Conservation (phyloP, 768 basidiomycete genomes). For the Panaeolus papilionaceus region DNA sequence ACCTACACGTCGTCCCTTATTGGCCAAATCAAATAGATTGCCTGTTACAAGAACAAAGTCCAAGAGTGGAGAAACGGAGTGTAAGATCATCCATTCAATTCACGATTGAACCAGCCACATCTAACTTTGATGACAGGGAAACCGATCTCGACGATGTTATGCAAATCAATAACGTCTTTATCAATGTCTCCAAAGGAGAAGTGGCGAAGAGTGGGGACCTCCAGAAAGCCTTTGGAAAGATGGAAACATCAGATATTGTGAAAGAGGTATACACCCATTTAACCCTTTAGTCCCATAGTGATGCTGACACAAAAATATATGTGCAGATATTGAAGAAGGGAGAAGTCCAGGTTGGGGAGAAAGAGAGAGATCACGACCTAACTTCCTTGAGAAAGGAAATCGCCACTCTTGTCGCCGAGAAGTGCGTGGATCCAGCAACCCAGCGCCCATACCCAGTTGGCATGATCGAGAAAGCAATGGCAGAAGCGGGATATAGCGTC, state of each 20-base stretch:
- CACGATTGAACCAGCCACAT: not conserved
- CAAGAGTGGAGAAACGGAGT: conserved; percentile 95
- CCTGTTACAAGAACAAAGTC: conserved; percentile 99
- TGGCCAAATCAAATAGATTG: conserved; percentile 59
- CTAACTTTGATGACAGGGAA: conserved; percentile 57
- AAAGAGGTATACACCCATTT: conserved; percentile 64
- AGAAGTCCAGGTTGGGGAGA: conserved; percentile 96
- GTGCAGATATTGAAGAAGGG: conserved; percentile 91
- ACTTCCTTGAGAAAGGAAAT: conserved; percentile 85
- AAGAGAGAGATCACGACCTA: conserved; percentile 93
- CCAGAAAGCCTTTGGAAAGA: conserved; percentile 88
- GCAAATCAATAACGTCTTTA: conserved; percentile 95
- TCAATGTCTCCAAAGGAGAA: conserved; percentile 96
- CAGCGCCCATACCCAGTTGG: conserved; percentile 91
- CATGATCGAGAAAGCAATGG: conserved; percentile 98
- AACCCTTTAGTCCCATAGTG: no score
- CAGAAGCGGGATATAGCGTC: conserved; percentile 92
- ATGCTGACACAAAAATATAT: not conserved
- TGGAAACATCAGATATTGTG: conserved; percentile 72
- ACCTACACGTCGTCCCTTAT: not conserved
- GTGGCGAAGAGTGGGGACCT: conserved; percentile 90
- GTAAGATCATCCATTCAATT: conserved; percentile 48
- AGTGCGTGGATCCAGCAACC: conserved; percentile 93
- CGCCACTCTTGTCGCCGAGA: conserved; percentile 92
- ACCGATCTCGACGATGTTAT: conserved; percentile 94